A percentile compares a stretch with the other conserved stretches of the same genome.
Conservation (phyloP, 192 early-diverging fungal genomes). For the Coemansia sp. region DNA sequence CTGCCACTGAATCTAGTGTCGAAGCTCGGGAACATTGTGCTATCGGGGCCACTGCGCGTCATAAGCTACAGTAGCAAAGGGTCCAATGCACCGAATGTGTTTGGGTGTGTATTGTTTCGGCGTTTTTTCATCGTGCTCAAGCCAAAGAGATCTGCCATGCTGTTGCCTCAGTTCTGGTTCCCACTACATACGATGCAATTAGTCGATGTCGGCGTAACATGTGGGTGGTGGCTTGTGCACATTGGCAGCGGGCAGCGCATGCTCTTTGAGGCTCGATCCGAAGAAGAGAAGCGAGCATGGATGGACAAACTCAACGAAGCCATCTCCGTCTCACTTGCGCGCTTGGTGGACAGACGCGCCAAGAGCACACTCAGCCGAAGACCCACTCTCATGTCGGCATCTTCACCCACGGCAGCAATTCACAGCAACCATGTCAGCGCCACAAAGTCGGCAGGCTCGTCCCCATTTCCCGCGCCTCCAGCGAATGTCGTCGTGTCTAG, state of each 20-base stretch:
- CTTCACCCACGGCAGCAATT: background rate
- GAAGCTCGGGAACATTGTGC: constrained; percentile 35
- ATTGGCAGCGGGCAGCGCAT: constrained; percentile 49
- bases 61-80: constrained; percentile 13
- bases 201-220: constrained; percentile 48
- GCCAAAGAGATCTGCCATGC: constrained; percentile 47
- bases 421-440: background rate
- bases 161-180: constrained; percentile 68
- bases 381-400: background rate
- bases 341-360: background rate
- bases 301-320: constrained; percentile 45
- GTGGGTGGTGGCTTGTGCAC: constrained; percentile 41
- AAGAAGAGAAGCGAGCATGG: constrained; percentile 61
- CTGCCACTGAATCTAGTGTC: constrained; percentile 37
- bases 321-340: constrained; percentile 31
- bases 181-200: constrained; percentile 61
- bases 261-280: constrained; percentile 58
- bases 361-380: background rate
- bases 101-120: constrained; percentile 66
- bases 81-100: background rate
- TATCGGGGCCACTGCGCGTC: constrained; percentile 44
- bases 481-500: background rate
- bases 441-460: constrained; percentile 2
- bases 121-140: constrained; percentile 62
- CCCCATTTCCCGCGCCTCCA: constrained; percentile 5